Base-by-base conservation (phyloP, 768 basidiomycete genomes). In the Glaciozyma martinii region DNA sequence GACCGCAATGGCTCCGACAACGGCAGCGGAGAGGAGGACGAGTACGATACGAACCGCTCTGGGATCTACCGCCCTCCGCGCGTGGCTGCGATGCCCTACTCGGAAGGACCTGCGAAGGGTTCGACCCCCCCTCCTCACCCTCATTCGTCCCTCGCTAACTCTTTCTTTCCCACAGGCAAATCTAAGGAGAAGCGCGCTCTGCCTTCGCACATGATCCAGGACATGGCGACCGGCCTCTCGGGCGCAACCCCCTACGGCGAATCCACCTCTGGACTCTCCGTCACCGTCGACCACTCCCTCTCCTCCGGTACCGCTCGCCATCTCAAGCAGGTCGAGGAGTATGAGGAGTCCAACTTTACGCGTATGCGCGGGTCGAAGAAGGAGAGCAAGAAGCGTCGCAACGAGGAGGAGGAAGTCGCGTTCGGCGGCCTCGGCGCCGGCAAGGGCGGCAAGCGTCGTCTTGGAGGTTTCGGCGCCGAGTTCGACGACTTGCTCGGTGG, bases 301-400 rank as follows among this genome's bases (percentile, higher is more conserved):
- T 62, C 72, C 46, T 72, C 64, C 9, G 65, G 58, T 66, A 74
- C 62, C 65, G 89, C 88, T 15, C 82, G 84, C 23, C 87, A 92
- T 73, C 81, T 97, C 61, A 82, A 84, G 70, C 82, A 84, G 9
- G 83, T 95, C 77, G 84, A 83, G 58, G 86, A 90, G 66, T 98
- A 89, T 76, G 94, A 98, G 78, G 91, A 94, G 75, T 90, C 90
- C 54, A 92, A 94, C 76, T 90, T 97, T 78, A 89, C 88, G 44
- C 85, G 94, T 53, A 73, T 97, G 60, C 81, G 93, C 65, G 86
- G 92, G 83, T 88, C 86, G 75, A 97, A 97, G 81, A 85, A 84
- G 73, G 91, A 94, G 53, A 81, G 83, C 21, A 83, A 80, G 71
- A 80, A 85, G 53, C 81, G 93, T 25, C 78, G 75, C 59, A 80